Base-by-base conservation (phyloP, 768 basidiomycete genomes). In the Leccinum arenicola region DNA sequence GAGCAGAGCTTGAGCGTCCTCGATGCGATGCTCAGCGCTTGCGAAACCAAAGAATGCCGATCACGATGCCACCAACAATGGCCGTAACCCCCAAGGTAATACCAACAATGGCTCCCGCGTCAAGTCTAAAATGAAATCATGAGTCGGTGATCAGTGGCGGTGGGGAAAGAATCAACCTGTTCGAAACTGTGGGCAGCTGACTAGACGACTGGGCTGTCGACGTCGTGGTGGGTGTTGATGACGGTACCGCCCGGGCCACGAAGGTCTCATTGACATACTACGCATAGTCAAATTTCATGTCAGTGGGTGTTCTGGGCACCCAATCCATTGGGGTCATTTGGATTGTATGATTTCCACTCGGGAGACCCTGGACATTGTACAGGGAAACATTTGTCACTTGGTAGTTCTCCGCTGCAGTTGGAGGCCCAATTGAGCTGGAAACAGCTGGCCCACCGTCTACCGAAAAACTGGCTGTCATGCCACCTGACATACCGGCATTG, bases 361-460 rank as follows among this genome's bases (percentile, higher is more conserved):
- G 19, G 25, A 70, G 60, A 31, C 61, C 63, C 23, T 70, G 68
- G 10, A 62, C 50, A 11, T 27, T 5, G 21, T 60, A 67, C 50
- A 70, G 17, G 8, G 65, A 59, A 15, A 67, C 63, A 3, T 65
- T 70, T 21, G 70, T 55, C 29, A 59, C 31, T 33, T 70, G 70
- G 45, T 52, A 71, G 25, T 17, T 61, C 23, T 50, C 27, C 27
- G 23, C 25, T 25, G 15, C 3, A 9, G 25, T 29, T 7, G 49
- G 49, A 27, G 14, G 2, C 11, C 14, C 14, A 17, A 52, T 58
- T 17, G 61, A 33, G 7, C 33, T 60, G 38, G 60, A 21, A 23
- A 54, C 31, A 7, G 61, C 50, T 27, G 53, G 3, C n/a, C 56
- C 55, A 17, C 55, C 55, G 17, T 70, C 65, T 38, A 70, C 23